Conservation (phyloP, 352 stramenopile genomes). For the Pythium brassicae region DNA sequence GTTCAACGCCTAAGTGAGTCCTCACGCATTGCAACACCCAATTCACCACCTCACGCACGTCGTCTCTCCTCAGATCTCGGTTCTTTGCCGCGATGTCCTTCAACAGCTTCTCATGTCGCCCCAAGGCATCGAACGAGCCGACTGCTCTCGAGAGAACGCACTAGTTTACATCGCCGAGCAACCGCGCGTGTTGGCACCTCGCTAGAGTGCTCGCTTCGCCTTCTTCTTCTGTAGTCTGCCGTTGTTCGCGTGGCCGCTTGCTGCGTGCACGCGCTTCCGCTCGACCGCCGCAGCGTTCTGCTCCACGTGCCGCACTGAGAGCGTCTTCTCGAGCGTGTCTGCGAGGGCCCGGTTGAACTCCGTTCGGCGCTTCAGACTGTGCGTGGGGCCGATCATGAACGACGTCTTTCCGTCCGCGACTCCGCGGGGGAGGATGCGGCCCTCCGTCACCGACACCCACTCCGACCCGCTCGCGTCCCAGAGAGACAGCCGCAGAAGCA, state of each 20-base stretch:
- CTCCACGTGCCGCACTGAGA: constrained; percentile 31
- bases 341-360: constrained; percentile 47
- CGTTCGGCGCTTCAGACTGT: constrained; percentile 31
- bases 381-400: constrained; percentile 38
- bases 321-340: constrained; percentile 48
- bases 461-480: constrained; percentile 56
- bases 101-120: no score
- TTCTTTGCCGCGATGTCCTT: no score
- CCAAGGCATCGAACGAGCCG: no score
- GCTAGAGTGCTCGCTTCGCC: constrained; percentile 4
- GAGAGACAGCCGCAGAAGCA: constrained; percentile 58
- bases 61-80: no score
- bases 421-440: constrained; percentile 65
- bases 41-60: no score
- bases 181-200: background rate
- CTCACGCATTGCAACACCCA: no score
- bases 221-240: constrained; percentile 13
- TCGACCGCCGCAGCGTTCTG: constrained; percentile 15
- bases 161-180: no score
- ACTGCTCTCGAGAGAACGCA: no score
- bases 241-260: constrained; percentile 2
- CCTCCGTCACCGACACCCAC: constrained; percentile 69
- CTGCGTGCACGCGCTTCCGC: constrained; percentile 17
- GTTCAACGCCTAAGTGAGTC: constrained; percentile 49
- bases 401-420: constrained; percentile 44